phyloP scores from a whole-genome alignment of 768 basidiomycete genomes.

The Pulveroboletus frians region DNA sequence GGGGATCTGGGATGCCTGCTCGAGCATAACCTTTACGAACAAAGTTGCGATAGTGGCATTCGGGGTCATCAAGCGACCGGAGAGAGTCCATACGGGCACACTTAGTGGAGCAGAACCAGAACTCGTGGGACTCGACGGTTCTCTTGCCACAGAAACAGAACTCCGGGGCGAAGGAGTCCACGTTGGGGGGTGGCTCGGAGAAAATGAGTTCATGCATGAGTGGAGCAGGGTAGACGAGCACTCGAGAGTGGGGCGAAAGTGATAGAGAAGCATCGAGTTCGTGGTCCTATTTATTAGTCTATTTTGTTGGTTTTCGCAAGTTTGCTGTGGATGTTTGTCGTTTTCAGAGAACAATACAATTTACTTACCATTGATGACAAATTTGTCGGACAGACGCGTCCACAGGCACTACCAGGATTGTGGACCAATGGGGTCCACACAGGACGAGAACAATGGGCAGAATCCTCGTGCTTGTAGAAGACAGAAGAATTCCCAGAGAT shows the following conservation, averaged over 20 bases:
- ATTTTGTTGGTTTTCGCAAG: conserved; percentile 5
- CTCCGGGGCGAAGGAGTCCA: conserved; percentile 12
- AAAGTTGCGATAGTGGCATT: conserved; percentile 25
- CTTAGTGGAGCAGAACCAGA: conserved; percentile 24
- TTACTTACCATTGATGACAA: not conserved
- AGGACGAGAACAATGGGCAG: conserved; percentile 1
- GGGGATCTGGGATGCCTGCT: not conserved
- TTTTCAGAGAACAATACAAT: conserved; percentile 10
- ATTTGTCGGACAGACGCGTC: conserved; percentile 1
- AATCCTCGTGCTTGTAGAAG: not conserved
- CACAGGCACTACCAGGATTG: conserved; percentile 1
- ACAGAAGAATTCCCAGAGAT: not conserved
- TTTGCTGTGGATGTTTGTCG: conserved; percentile 5
- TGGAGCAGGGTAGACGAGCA: not conserved
- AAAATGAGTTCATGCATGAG: conserved; percentile 1
- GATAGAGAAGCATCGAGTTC: not conserved
- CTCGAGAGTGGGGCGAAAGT: not conserved
- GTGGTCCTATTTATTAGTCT: conserved; percentile 11
- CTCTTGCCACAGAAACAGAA: conserved; percentile 24
- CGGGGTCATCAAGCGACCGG: conserved; percentile 16
- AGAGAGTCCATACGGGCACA: conserved; percentile 29
- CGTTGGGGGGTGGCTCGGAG: conserved; percentile 1
- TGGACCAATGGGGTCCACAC: conserved; percentile 5
- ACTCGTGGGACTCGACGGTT: conserved; percentile 24
- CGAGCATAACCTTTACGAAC: conserved; percentile 13